Evolutionary conservation across 2,329 filamentous ascomycete species (phyloP).

Genomic region (Colletotrichum sojae): DNA sequence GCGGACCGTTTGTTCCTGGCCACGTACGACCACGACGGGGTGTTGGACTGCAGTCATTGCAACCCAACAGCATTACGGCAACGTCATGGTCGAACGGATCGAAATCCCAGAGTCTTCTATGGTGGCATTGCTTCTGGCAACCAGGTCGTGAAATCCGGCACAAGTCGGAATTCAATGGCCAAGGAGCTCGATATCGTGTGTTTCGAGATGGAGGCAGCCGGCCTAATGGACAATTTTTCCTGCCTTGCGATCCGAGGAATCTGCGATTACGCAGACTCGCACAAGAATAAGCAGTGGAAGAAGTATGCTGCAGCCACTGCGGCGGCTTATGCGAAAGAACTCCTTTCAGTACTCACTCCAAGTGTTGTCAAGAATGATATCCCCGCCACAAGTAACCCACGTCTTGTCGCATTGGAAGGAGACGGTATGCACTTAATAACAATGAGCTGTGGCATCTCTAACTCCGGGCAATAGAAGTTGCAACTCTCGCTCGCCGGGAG

Average conservation of each 20-base stretch:
- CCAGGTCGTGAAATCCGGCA: slow-evolving; percentile 24
- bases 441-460: neutral
- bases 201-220: slow-evolving; percentile 49
- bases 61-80: neutral
- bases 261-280: slow-evolving; percentile 55
- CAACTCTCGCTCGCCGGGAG: neutral
- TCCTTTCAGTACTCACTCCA: slow-evolving; percentile 28
- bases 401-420: neutral
- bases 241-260: slow-evolving; percentile 54
- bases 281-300: slow-evolving; percentile 55
- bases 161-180: slow-evolving; percentile 47
- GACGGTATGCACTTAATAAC: neutral
- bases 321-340: slow-evolving; percentile 46
- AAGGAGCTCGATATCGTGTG: slow-evolving; percentile 38
- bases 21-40: neutral
- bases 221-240: slow-evolving; percentile 44
- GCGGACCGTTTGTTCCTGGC: neutral
- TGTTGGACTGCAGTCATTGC: neutral
- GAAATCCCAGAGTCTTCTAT: slow-evolving; percentile 29
- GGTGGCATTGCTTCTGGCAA: slow-evolving; percentile 42
- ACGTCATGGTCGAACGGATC: neutral
- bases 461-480: neutral
- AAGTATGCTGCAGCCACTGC: slow-evolving; percentile 51
- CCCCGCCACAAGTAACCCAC: neutral
- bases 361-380: no score